A percentile compares a stretch with the other conserved stretches of the same genome.
These are phyloP conservation scores for Xylaria cubensis DNA, from an alignment of 495 filamentous ascomycete genomes.

Conservation along the genomic window DNA sequence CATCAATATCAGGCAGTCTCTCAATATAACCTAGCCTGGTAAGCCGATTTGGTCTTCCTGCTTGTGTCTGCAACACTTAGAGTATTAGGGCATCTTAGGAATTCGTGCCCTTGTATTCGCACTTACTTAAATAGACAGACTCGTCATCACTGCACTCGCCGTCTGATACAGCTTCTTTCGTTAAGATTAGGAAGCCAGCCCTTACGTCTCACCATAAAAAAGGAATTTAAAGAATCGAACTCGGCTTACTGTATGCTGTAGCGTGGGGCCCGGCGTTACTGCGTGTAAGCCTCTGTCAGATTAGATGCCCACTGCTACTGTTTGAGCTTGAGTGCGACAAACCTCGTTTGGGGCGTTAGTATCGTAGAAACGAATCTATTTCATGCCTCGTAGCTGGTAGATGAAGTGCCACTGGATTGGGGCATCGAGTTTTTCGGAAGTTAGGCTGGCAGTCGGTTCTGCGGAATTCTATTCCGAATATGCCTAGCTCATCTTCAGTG, in stretches of 20 bases:
- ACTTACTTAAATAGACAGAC: constrained; percentile 3
- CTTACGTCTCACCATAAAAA: too few relatives aligned
- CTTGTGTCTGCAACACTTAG: neutral
- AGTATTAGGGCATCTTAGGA: neutral
- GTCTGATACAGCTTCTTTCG: neutral
- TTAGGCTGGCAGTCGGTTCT: constrained; percentile 46
- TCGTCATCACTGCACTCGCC: neutral
- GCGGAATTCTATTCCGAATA: constrained; percentile 27
- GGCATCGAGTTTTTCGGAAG: constrained; percentile 37
- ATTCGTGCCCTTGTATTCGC: neutral
- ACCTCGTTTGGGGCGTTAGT: neutral
- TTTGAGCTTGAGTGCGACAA: too few relatives aligned
- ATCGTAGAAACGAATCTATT: constrained; percentile 46
- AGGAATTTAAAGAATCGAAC: too few relatives aligned
- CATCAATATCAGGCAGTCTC: constrained; percentile 21
- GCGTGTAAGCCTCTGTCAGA: too few relatives aligned
- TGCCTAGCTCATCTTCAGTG: constrained; percentile 2
- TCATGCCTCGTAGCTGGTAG: constrained; percentile 46
- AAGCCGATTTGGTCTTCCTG: constrained; percentile 14
- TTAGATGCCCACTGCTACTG: too few relatives aligned
- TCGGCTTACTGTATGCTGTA: too few relatives aligned
- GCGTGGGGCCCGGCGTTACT: too few relatives aligned
- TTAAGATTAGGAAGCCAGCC: neutral
- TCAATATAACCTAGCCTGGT: constrained; percentile 9
- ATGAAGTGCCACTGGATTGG: constrained; percentile 49